Evolutionary conservation across 2,329 filamentous ascomycete species (phyloP), one percentile per base, ranked within the genome.

Genomic region (Xylaria sp.): DNA sequence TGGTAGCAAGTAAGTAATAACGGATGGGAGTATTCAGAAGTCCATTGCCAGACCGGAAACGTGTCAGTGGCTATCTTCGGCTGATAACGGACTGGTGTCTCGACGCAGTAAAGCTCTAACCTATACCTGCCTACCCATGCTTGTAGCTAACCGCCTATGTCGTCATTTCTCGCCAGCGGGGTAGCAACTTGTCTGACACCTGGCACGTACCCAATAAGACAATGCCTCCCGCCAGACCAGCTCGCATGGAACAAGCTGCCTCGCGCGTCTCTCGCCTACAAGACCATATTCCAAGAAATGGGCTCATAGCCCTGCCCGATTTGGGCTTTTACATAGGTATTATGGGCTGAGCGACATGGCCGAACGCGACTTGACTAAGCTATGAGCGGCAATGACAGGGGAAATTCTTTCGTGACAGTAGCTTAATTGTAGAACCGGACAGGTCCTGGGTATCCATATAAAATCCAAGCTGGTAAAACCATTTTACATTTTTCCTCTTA

Each of bases 401-500:
- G 17, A 9, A 54, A 41, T 17, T 8, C 17, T 35, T 25, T 23
- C 31, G 31, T 48, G 8, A 21, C 21, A 35, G 46, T 9, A 46
- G 33, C 57, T 54, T 33, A 43, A 29, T 52, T 49, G 54, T 54
- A 35, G 35, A 44, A 51, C 48, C 41, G 21, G 27, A 10, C 5
- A 40, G 31, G 40, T 57, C 40, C 43, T 25, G 62, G 62, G 62
- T 65, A 65, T 65, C 54, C 51, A 56, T 56, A 47, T 65, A 49
- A 19, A 62, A 38, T 41, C 59, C 35, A 54, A 54, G 13, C 51
- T 46, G 44, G 23, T 60, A 52, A 49, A 52, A 54, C 51, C 15
- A 64, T 41, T 19, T 40, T 40, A 46, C 37, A 27, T 23, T 41
- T 48, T 35, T 49, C 38, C 54, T 41, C 51, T 47, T 29, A 82